Percentiles rank a stretch among this genome's conserved stretches.
Evolutionary conservation across 2,329 filamentous ascomycete genomes (phyloP).

Genomic region (Aspergillus awamori): DNA sequence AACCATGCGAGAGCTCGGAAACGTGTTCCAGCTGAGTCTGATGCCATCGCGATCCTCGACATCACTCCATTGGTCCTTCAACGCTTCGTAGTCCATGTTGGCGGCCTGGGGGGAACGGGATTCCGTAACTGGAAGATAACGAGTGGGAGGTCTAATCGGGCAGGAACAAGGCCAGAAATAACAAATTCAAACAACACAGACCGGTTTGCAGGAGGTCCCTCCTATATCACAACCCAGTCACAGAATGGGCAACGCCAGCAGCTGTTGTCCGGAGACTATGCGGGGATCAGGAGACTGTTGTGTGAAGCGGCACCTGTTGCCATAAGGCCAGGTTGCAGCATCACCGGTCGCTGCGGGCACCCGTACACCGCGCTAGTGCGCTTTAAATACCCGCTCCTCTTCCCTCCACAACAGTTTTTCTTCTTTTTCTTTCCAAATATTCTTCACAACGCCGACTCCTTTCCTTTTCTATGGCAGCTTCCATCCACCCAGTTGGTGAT

Average conservation of each 20-base stretch:
- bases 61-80: constrained; percentile 96
- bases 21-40: constrained; percentile 97
- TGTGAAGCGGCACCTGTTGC: constrained; percentile 36
- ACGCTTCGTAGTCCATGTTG: constrained; percentile 85
- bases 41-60: constrained; percentile 96
- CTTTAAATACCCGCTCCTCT: constrained; percentile 31
- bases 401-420: constrained; percentile 34
- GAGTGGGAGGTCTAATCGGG: constrained; percentile 25
- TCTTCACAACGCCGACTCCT: constrained; percentile 53
- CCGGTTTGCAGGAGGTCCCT: constrained; percentile 22
- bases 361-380: constrained; percentile 35
- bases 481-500: constrained; percentile 52
- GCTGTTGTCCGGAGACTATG: constrained; percentile 34
- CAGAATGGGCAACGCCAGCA: constrained; percentile 34
- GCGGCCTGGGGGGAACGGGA: constrained; percentile 24
- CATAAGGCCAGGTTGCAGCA: constrained; percentile 53
- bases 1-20: constrained; percentile 96
- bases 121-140: constrained; percentile 29
- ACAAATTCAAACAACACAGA: constrained; percentile 25
- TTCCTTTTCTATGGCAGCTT: constrained; percentile 57
- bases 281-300: constrained; percentile 38
- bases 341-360: constrained; percentile 35
- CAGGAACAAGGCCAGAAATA: constrained; percentile 20
- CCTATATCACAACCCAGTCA: constrained; percentile 38
- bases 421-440: constrained; percentile 47